These are phyloP conservation scores for Fusarium sp. DNA, from an alignment of 2,329 filamentous ascomycete species.

Conservation along the genomic window DNA sequence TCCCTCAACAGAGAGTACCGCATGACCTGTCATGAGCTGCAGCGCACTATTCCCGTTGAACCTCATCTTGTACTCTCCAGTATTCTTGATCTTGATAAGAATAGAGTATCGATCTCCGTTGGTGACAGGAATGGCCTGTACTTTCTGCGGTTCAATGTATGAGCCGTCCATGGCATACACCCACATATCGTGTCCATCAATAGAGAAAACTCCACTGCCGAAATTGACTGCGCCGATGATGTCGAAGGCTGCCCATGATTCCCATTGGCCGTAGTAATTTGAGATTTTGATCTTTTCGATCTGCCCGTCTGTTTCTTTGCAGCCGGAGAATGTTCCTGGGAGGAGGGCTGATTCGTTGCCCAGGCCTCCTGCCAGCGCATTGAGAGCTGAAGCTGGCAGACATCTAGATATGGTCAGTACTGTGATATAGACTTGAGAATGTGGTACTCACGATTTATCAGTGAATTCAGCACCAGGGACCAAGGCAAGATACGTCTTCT, in stretches of 20 bases:
- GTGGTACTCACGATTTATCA: slow-evolving; percentile 53
- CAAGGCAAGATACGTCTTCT: slow-evolving; percentile 46
- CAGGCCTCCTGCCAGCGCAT: slow-evolving; percentile 48
- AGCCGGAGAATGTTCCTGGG: slow-evolving; percentile 57
- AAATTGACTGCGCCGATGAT: slow-evolving; percentile 64
- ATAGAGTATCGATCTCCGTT: slow-evolving; percentile 66
- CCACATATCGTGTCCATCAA: slow-evolving; percentile 65
- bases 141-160: slow-evolving; percentile 64
- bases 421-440: accelerated
- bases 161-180: slow-evolving; percentile 66
- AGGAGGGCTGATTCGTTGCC: slow-evolving; percentile 55
- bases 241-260: slow-evolving; percentile 63
- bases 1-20: slow-evolving; percentile 56
- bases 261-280: slow-evolving; percentile 31
- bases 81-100: slow-evolving; percentile 58
- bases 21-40: slow-evolving; percentile 67
- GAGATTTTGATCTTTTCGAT: slow-evolving; percentile 59
- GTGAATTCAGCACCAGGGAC: slow-evolving; percentile 51
- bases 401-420: slow-evolving; percentile 31
- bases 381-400: slow-evolving; percentile 52
- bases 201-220: slow-evolving; percentile 57
- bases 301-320: slow-evolving; percentile 58
- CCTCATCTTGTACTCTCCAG: slow-evolving; percentile 66
- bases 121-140: slow-evolving; percentile 59
- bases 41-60: slow-evolving; percentile 59